These are phyloP conservation scores for Spathaspora passalidarum DNA, from an alignment of 805 yeast genomes.

Conservation along the genomic window DNA sequence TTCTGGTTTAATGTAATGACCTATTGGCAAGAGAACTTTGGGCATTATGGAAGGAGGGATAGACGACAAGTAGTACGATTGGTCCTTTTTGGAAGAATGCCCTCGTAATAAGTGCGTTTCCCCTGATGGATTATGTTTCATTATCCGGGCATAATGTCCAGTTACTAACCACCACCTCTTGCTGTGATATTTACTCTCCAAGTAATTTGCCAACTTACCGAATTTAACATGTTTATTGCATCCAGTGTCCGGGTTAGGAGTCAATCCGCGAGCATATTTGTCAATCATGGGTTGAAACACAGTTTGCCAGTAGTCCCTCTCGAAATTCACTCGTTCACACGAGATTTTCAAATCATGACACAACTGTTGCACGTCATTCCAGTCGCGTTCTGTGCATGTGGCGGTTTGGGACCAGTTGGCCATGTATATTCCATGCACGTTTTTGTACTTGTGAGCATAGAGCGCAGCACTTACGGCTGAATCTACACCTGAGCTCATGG, in stretches of 20 bases:
- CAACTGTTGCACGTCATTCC: conserved; percentile 76
- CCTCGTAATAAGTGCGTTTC: conserved; percentile 56
- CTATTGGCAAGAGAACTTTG: conserved; percentile 72
- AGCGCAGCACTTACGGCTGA: conserved; percentile 84
- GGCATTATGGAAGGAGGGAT: conserved; percentile 45
- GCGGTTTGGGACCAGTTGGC: conserved; percentile 79
- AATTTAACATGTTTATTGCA: conserved; percentile 87
- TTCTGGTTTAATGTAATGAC: conserved; percentile 71
- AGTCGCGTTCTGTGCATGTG: conserved; percentile 79
- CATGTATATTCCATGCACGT: conserved; percentile 86
- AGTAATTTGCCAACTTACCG: conserved; percentile 65
- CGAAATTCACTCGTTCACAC: conserved; percentile 77
- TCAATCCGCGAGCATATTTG: conserved; percentile 64
- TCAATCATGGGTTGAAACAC: conserved; percentile 92
- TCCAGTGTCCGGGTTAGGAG: conserved; percentile 93
- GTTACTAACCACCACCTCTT: conserved; percentile 82
- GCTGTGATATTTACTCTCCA: conserved; percentile 33
- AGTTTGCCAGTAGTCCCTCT: conserved; percentile 86
- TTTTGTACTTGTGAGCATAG: conserved; percentile 49
- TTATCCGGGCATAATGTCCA: conserved; percentile 72
- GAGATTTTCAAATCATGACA: conserved; percentile 61
- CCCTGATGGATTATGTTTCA: conserved; percentile 27
- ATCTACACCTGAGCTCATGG: conserved; percentile 97
- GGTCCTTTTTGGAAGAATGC: conserved; percentile 67
- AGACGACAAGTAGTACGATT: conserved; percentile 83